Conservation (phyloP, 805 yeast species). For the Candida pseudofarinosa region DNA sequence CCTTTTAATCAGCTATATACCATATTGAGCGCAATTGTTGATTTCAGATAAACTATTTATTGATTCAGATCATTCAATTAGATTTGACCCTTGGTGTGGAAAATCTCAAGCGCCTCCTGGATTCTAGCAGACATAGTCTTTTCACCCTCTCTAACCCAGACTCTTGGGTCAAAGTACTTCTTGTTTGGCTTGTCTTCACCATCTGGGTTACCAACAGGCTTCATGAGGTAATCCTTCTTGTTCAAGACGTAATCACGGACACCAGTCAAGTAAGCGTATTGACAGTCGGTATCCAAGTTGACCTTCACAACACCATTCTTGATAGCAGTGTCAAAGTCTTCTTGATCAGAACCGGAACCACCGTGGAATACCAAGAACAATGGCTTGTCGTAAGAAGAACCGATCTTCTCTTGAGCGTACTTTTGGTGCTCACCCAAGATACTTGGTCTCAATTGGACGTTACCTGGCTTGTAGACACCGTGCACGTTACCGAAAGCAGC, state of each 20-base stretch:
- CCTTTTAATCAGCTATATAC: too few species aligned
- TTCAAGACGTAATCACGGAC: conserved; percentile 93
- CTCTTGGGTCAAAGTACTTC: conserved; percentile 99
- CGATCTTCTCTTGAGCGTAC: conserved; percentile 69
- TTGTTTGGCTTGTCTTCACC: conserved; percentile 99
- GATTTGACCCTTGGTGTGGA: conserved; percentile 73
- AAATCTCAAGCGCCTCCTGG: conserved; percentile 74
- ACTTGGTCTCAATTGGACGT: conserved; percentile 88
- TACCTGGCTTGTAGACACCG: conserved; percentile 99
- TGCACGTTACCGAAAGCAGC: conserved; percentile 99
- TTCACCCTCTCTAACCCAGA: conserved; percentile 99
- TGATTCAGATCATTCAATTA: conserved; percentile 17
- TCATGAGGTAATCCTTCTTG: conserved; percentile 90
- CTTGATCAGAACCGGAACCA: conserved; percentile 96
- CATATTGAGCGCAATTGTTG: too few species aligned
- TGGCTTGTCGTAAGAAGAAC: conserved; percentile 58
- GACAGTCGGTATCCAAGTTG: conserved; percentile 98
- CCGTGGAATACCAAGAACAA: conserved; percentile 99
- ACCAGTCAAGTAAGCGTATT: conserved; percentile 95
- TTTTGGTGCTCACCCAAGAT: conserved; percentile 94
- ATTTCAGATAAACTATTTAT: background rate
- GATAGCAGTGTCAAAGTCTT: conserved; percentile 90
- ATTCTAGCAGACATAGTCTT: conserved; percentile 93
- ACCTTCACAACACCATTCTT: conserved; percentile 96
- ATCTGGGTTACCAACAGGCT: conserved; percentile 98